Conservation (phyloP, 164 flowering plant species). For the Tetrastigma voinierianum region DNA sequence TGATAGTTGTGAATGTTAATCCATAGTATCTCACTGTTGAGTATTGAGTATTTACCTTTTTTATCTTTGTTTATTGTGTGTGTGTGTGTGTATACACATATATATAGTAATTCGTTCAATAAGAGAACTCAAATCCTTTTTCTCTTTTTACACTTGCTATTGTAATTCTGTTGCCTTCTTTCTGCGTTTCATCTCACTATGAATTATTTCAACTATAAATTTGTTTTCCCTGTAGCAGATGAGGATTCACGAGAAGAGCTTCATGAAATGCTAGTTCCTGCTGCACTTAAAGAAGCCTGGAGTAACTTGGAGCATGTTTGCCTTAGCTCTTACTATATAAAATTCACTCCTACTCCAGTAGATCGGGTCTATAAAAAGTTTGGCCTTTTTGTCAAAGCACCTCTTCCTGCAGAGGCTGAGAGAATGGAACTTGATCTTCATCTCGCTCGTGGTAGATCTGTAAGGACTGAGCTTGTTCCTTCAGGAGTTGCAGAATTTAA, state of each 20-base stretch:
- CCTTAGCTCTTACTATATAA: slow-evolving; percentile 55
- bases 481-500: slow-evolving; percentile 50
- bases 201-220: background rate
- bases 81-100: too few relatives aligned
- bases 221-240: slow-evolving; percentile 37
- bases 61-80: too few relatives aligned
- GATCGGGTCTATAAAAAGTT: slow-evolving; percentile 75
- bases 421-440: slow-evolving; percentile 76
- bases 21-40: background rate
- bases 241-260: slow-evolving; percentile 56
- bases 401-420: slow-evolving; percentile 80
- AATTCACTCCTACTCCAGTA: slow-evolving; percentile 58
- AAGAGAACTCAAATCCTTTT: too few relatives aligned
- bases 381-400: slow-evolving; percentile 70
- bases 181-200: background rate
- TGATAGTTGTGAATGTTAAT: slow-evolving; percentile 48
- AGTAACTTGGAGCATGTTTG: slow-evolving; percentile 23
- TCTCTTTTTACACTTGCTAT: background rate
- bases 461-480: slow-evolving; percentile 55
- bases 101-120: too few relatives aligned
- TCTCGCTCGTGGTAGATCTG: slow-evolving; percentile 81
- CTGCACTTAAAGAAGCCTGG: slow-evolving; percentile 63
- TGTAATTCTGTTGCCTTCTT: background rate
- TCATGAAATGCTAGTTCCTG: slow-evolving; percentile 83
- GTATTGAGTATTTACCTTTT: too few relatives aligned